Evolutionary conservation across 768 basidiomycete species (phyloP).

Genomic region (Phylloporus scabripes): DNA sequence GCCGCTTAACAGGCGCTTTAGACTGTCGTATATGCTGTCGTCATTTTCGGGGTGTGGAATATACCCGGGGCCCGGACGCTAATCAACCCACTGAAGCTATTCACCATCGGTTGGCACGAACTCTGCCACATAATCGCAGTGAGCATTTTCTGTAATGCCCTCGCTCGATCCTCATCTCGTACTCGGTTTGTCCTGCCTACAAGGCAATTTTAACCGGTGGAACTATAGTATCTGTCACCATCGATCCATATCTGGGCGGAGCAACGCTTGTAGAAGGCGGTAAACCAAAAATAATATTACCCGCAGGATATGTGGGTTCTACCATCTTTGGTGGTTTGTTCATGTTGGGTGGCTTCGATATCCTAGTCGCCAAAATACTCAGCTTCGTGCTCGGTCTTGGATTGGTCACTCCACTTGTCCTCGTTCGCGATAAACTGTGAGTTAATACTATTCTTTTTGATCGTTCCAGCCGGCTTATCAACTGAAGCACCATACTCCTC

Average conservation of each 20-base stretch:
- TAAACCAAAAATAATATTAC: constrained; percentile 60
- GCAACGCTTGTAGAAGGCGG: constrained; percentile 67
- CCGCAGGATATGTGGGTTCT: constrained; percentile 80
- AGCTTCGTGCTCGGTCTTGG: constrained; percentile 89
- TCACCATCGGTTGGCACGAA: constrained; percentile 88
- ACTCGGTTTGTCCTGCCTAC: neutral
- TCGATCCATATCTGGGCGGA: constrained; percentile 76
- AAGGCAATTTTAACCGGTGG: constrained; percentile 80
- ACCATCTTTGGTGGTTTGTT: constrained; percentile 79
- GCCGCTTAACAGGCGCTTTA: constrained; percentile 26
- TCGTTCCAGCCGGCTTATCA: constrained; percentile 9
- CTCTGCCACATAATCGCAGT: constrained; percentile 79
- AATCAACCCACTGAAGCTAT: constrained; percentile 81
- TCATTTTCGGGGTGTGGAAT: constrained; percentile 86
- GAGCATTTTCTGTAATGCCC: constrained; percentile 26
- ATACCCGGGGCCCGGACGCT: constrained; percentile 72
- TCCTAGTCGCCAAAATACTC: constrained; percentile 85
- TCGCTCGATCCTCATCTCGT: constrained; percentile 6
- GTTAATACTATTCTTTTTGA: constrained; percentile 23
- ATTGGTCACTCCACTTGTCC: constrained; percentile 74
- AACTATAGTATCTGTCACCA: constrained; percentile 70
- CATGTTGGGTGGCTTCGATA: constrained; percentile 80
- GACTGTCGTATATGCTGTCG: constrained; percentile 81
- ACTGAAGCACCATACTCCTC: constrained; percentile 71
- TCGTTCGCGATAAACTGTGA: constrained; percentile 88